A percentile compares a stretch with the other conserved stretches of the same genome.
Conservation (phyloP, 305 asterid species). For the Fraxinus velutina region DNA sequence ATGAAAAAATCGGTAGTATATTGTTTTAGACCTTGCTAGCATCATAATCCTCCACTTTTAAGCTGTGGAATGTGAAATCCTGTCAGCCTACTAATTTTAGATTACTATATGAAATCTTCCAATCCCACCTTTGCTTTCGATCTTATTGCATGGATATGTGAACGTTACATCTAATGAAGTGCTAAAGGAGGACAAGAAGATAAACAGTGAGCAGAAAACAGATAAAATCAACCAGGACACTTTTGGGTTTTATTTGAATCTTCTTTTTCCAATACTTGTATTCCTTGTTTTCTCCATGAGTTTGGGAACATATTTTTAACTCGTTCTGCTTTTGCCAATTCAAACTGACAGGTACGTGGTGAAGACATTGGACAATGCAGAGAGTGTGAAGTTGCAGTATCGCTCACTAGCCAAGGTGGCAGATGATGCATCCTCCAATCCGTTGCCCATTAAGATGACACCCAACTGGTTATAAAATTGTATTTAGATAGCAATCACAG, state of each 20-base stretch:
- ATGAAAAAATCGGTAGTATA: not conserved
- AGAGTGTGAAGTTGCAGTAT: slow-evolving; percentile 91
- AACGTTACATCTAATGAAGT: not conserved
- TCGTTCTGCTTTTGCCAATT: not conserved
- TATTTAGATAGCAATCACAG: not conserved
- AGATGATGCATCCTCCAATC: slow-evolving; percentile 46
- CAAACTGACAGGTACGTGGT: slow-evolving; percentile 71
- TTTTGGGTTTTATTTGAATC: not conserved
- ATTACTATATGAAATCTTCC: not conserved
- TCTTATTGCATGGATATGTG: not conserved
- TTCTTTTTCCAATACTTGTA: not conserved
- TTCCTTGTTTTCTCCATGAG: not conserved
- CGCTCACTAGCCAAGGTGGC: slow-evolving; percentile 76
- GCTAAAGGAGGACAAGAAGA: not conserved
- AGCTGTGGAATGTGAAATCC: not conserved
- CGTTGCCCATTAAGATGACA: slow-evolving; percentile 40
- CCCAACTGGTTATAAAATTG: slow-evolving; percentile 57
- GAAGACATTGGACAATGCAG: slow-evolving; percentile 95
- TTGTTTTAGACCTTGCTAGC: not conserved
- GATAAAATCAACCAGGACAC: not conserved
- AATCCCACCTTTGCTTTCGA: not conserved
- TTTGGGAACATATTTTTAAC: not conserved
- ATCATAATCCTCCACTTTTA: not conserved
- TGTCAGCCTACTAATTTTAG: not conserved
- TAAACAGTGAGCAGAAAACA: not conserved